These are phyloP conservation scores for Salinomyces thailandicus DNA, from an alignment of 2,329 filamentous ascomycete genomes.

Conservation along the genomic window DNA sequence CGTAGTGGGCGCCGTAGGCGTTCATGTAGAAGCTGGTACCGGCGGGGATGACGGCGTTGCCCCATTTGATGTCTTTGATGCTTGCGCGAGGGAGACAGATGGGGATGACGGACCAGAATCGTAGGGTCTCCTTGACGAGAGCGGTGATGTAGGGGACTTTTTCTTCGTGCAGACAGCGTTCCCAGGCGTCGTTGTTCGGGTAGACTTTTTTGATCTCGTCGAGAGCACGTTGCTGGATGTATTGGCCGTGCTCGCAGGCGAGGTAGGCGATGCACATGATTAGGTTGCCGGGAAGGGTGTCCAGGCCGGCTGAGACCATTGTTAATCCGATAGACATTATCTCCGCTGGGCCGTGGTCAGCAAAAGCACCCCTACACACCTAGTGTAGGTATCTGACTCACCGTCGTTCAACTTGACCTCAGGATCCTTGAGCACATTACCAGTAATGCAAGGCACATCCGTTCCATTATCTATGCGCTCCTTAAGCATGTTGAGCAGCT, in stretches of 20 bases:
- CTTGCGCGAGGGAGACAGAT: constrained; percentile 64
- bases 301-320: constrained; percentile 71
- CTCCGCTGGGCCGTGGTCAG: constrained; percentile 44
- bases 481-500: constrained; percentile 50
- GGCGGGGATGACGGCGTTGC: constrained; percentile 57
- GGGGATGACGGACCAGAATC: constrained; percentile 71
- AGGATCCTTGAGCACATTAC: constrained; percentile 60
- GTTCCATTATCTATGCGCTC: constrained; percentile 52
- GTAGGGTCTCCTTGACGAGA: constrained; percentile 65
- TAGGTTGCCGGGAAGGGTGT: constrained; percentile 69
- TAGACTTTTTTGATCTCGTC: constrained; percentile 61
- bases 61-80: constrained; percentile 61
- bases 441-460: constrained; percentile 58
- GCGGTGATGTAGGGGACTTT: constrained; percentile 69
- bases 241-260: constrained; percentile 54
- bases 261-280: constrained; percentile 72
- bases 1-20: constrained; percentile 65
- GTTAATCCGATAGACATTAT: constrained; percentile 72
- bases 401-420: constrained; percentile 59
- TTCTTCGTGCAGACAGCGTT: constrained; percentile 60
- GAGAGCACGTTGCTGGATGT: constrained; percentile 59
- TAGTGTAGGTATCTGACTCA: constrained; percentile 23
- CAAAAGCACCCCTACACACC: background rate
- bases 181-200: constrained; percentile 66
- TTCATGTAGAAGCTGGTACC: constrained; percentile 76